Conservation (phyloP, 2,329 filamentous ascomycete species). For the Paecilomyces formosus region DNA sequence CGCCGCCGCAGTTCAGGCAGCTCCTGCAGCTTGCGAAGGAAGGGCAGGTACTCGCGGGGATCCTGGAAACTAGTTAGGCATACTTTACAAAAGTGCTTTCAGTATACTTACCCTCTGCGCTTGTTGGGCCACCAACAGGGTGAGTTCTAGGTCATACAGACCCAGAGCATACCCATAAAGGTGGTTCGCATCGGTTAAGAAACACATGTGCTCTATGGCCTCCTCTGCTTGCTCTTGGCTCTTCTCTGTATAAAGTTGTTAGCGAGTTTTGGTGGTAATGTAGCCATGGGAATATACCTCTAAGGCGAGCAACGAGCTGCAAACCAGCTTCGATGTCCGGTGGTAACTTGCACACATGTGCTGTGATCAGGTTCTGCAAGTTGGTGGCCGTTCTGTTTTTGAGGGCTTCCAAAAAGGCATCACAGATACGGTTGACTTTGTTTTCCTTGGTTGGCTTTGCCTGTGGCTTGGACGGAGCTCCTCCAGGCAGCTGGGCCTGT, state of each 20-base stretch:
- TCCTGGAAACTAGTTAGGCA: neutral
- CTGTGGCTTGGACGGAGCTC: constrained; percentile 3
- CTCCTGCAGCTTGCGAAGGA: constrained; percentile 78
- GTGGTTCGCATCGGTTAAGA: constrained; percentile 85
- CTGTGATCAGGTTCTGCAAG: constrained; percentile 87
- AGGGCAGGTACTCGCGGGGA: constrained; percentile 89
- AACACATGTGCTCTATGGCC: constrained; percentile 94
- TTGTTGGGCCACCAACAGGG: constrained; percentile 86
- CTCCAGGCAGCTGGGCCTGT: constrained; percentile 12
- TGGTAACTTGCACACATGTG: constrained; percentile 87
- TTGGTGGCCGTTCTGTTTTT: constrained; percentile 54
- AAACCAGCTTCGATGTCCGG: constrained; percentile 85
- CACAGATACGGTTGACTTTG: constrained; percentile 85
- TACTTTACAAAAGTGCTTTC: neutral
- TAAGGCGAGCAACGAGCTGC: constrained; percentile 65
- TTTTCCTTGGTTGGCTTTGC: constrained; percentile 19
- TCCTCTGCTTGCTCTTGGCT: constrained; percentile 69
- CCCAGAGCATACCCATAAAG: constrained; percentile 87
- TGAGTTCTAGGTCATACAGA: constrained; percentile 83
- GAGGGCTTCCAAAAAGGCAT: constrained; percentile 68
- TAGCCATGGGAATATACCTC: constrained; percentile 27
- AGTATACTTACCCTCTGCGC: constrained; percentile 61
- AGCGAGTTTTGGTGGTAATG: constrained; percentile 5
- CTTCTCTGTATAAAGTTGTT: constrained; percentile 36
- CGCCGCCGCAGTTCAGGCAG: constrained; percentile 62